Base-by-base conservation (phyloP, 1,139 yeast species). In the Yamadazyma songkhlaensis region DNA sequence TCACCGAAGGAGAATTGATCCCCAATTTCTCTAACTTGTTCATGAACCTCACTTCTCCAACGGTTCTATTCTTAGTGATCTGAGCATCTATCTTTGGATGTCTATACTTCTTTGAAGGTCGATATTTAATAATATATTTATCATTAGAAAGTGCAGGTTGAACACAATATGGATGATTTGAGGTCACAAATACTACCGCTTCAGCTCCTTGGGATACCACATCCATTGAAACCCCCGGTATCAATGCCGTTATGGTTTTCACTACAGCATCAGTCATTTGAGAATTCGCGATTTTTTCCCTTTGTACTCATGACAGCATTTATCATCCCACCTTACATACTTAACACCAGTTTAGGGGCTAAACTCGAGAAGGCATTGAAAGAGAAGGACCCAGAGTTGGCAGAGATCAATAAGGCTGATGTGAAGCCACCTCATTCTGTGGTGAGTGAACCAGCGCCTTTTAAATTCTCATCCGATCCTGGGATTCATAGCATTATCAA, bases 151-250 rank as follows among this genome's bases (percentile, higher is more conserved):
- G 27, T 11, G n/a, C 31, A 7, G 48, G 43, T 1, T 7, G 11
- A 0, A 12, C 7, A 20, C 11, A 25, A 54, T 83, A 89, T 11
- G 97, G 97, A 57, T 88, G 96, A 2, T 59, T 57, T 0, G 57
- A 41, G 0, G 94, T 76, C 24, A 68, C 61, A 57, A 84, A 87
- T 2, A 89, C 92, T 15, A 87, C 70, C 0, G 97, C 96, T 55
- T 90, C 97, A 0, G 97, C 97, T n/a, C 97, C 97, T 55, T 90
- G 97, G 0, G 96, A 85, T 2, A 87, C 66, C 30, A 81, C 68
- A 2, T 59, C 53, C 9, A 82, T 50, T 3, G 79, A 76, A 25
- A 81, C 62, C 36, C 72, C 63, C 2, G 74, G 68, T 36, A 82
- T 50, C 39, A 69, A 60, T 6, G 48, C 38, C 42, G 70, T 59